Conservation (phyloP, 257 asterid species). For the Striga asiatica region DNA sequence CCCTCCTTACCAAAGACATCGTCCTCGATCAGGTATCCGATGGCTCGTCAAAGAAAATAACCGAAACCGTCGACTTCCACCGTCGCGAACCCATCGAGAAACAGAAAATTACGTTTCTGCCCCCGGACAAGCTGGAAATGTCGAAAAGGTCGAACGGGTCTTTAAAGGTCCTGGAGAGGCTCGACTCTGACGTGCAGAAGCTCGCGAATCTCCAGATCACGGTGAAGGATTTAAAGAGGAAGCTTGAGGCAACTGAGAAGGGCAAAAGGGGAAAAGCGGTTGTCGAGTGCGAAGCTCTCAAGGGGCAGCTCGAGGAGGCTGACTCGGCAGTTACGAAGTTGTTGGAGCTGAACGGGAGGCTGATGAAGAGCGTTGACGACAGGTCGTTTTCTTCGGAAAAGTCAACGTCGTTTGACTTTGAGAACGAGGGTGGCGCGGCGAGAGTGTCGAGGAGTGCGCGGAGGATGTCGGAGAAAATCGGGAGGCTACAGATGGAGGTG, state of each 20-base stretch:
- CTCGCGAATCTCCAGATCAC: constrained; percentile 79
- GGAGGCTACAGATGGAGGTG: constrained; percentile 49
- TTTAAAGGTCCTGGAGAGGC: constrained; percentile 62
- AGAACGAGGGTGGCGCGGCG: constrained; percentile 40
- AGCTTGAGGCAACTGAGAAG: constrained; percentile 61
- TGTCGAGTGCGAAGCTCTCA: constrained; percentile 57
- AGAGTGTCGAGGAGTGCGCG: constrained; percentile 39
- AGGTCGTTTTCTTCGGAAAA: constrained; percentile 19
- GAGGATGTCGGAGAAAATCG: constrained; percentile 51
- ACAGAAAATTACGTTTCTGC: constrained; percentile 25
- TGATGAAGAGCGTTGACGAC: constrained; percentile 54
- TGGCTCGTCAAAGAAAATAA: constrained; percentile 32
- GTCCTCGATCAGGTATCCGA: constrained; percentile 88
- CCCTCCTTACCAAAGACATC: constrained; percentile 74
- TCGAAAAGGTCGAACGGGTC: constrained; percentile 45
- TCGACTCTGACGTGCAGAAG: constrained; percentile 79
- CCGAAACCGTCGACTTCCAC: constrained; percentile 17
- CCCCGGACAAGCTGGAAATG: constrained; percentile 44
- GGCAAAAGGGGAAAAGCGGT: constrained; percentile 72
- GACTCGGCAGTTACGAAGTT: constrained; percentile 54
- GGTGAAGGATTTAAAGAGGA: constrained; percentile 69
- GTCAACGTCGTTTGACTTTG: constrained; percentile 56
- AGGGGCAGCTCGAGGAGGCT: constrained; percentile 81
- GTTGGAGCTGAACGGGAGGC: constrained; percentile 54
- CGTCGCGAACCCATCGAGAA: constrained; percentile 44